Conservation (phyloP, 164 flowering plant species). For the Aristolochia contorta region DNA sequence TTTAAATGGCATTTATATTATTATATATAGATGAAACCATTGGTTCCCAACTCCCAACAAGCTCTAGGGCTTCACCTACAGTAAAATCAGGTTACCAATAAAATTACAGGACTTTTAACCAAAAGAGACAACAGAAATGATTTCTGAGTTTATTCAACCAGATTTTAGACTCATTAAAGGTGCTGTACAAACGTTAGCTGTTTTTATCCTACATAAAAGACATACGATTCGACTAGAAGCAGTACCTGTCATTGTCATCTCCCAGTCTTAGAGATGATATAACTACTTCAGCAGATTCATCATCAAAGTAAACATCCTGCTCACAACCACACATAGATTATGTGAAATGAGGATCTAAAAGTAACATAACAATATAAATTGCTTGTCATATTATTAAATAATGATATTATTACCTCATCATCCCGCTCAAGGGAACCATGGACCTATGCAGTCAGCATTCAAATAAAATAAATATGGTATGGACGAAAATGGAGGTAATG, state of each 20-base stretch:
- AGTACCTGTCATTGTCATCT: constrained; percentile 89
- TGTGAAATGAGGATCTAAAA: not conserved
- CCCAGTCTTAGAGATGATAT: constrained; percentile 92
- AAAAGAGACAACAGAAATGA: too few species aligned
- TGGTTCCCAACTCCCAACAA: too few species aligned
- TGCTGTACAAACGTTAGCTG: too few species aligned
- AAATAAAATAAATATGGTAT: constrained; percentile 1
- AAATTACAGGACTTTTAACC: too few species aligned
- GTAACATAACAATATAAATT: not conserved
- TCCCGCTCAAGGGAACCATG: constrained; percentile 70
- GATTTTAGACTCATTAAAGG: too few species aligned
- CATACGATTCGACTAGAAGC: not conserved
- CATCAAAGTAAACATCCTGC: constrained; percentile 94
- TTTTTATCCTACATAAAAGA: not conserved
- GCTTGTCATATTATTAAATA: not conserved
- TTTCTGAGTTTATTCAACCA: too few species aligned
- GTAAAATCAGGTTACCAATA: too few species aligned
- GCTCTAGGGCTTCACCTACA: too few species aligned
- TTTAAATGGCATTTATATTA: too few species aligned
- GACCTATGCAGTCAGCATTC: constrained; percentile 38
- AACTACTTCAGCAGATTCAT: constrained; percentile 97
- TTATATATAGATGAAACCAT: too few species aligned
- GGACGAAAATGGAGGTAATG: not conserved
- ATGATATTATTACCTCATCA: constrained; percentile 59
- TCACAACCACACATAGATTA: not conserved